Evolutionary conservation across 2,329 filamentous ascomycete genomes (phyloP).

Genomic region (Dactylonectria estremocensis): DNA sequence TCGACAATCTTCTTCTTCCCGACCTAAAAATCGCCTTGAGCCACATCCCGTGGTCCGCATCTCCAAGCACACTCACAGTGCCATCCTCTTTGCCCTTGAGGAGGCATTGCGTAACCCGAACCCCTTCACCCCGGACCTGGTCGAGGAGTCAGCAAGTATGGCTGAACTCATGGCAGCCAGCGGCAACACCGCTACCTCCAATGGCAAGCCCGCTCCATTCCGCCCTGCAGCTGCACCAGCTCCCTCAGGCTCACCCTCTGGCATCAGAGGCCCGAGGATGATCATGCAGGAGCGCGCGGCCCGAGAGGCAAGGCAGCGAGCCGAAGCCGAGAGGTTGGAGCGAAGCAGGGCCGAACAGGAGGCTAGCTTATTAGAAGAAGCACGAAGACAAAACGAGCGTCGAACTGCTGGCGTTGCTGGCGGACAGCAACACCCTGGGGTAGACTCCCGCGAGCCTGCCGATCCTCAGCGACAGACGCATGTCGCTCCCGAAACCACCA

Average conservation of each 20-base stretch:
- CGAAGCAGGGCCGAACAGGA: constrained; percentile 73
- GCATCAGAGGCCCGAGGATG: constrained; percentile 87
- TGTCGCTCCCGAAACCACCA: constrained; percentile 45
- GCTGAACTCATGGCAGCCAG: constrained; percentile 80
- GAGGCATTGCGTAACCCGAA: constrained; percentile 88
- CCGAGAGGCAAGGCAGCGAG: constrained; percentile 79
- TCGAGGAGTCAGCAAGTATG: constrained; percentile 94
- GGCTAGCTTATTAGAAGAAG: constrained; percentile 66
- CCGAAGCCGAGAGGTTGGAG: constrained; percentile 75
- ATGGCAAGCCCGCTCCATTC: constrained; percentile 66
- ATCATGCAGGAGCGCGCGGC: constrained; percentile 91
- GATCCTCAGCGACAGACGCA: constrained; percentile 54
- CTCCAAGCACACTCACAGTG: constrained; percentile 87
- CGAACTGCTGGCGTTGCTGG: constrained; percentile 68
- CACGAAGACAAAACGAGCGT: constrained; percentile 69
- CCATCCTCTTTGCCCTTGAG: constrained; percentile 93
- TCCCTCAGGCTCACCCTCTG: constrained; percentile 70
- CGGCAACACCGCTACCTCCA: constrained; percentile 67
- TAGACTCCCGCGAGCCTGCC: constrained; percentile 50
- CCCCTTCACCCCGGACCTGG: constrained; percentile 84
- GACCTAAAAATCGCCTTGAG: constrained; percentile 53
- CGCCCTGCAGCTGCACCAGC: constrained; percentile 65
- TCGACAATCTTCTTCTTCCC: constrained; percentile 49
- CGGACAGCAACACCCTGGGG: constrained; percentile 50
- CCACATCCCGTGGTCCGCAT: constrained; percentile 72